Base-by-base conservation (phyloP, 345 rosid genomes). In the Populus alba region DNA sequence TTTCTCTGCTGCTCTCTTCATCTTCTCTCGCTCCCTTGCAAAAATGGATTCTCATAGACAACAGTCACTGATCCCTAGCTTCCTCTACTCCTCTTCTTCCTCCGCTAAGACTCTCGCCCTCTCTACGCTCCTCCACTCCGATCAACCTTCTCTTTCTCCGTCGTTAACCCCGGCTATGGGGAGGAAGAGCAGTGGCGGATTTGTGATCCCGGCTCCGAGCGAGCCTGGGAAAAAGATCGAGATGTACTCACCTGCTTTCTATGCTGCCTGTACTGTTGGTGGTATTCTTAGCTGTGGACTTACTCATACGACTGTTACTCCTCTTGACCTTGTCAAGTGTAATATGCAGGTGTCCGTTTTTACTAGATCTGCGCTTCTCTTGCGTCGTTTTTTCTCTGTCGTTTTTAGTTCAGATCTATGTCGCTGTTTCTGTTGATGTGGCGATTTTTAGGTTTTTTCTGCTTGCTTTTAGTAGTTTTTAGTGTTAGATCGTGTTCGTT, bases 271-370 rank as follows among this genome's bases (percentile, higher is more conserved):
- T 73, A 94, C 98, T 10, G 70, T 71, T 55, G 99, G 98, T 16
- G 99, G 99, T 33, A 90, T 92, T 61, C 86, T 97, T 78, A 88
- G 99, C 90, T 97, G 98, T 70, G 99, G 99, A 62, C 89, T 91
- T 51, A 97, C 99, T 82, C 99, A 97, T 85, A 97, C 49, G 97
- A 29, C 94, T 59, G 92, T 97, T 77, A 97, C 99, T 75, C 99
- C 99, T 76, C 99, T 97, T 76, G 99, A 97, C 81, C 97, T 94
- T 39, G 97, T 97, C 91, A 97, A 97, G 88, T 94, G 99, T 75
- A 97, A 97, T 82, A 97, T 97, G 98, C 99, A 97, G 97, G 99
- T 94, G 62, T 17, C n/a, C 17, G 59, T 7, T 16, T 47, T 31
- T 45, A 51, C 33, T 53, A 61, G 61, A 29, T 29, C 23, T 35